Conservation (phyloP, 768 basidiomycete species). For the Lactarius deliciosus region DNA sequence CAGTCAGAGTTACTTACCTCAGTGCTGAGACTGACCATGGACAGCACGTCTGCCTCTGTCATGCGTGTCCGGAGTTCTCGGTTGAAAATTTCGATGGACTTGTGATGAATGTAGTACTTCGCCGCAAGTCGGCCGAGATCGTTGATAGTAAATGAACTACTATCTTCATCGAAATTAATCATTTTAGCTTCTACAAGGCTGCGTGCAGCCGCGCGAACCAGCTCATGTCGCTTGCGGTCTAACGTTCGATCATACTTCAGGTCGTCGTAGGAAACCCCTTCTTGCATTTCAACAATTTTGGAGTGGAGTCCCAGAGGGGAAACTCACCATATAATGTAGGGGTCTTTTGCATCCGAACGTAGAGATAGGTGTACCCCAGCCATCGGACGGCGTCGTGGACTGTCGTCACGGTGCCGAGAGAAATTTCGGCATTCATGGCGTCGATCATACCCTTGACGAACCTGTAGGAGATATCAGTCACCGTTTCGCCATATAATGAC, state of each 20-base stretch:
- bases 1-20: slow-evolving; percentile 55
- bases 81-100: slow-evolving; percentile 87
- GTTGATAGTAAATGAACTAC: slow-evolving; percentile 66
- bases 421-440: slow-evolving; percentile 91
- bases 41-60: slow-evolving; percentile 90
- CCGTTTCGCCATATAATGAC: neutral
- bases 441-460: slow-evolving; percentile 87
- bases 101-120: slow-evolving; percentile 89
- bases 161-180: slow-evolving; percentile 69
- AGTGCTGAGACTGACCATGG: slow-evolving; percentile 83
- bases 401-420: slow-evolving; percentile 90
- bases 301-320: neutral
- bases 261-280: slow-evolving; percentile 74
- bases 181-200: slow-evolving; percentile 71
- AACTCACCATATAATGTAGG: slow-evolving; percentile 76
- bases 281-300: slow-evolving; percentile 9
- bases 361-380: slow-evolving; percentile 96
- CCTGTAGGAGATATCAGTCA: slow-evolving; percentile 34
- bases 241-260: slow-evolving; percentile 71
- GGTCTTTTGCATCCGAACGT: slow-evolving; percentile 91
- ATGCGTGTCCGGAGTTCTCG: slow-evolving; percentile 72
- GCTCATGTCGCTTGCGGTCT: slow-evolving; percentile 61
- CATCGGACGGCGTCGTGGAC: slow-evolving; percentile 86
- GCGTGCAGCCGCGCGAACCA: slow-evolving; percentile 65
- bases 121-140: slow-evolving; percentile 96